Evolutionary conservation across 768 basidiomycete genomes (phyloP), one percentile per base, ranked within the genome.

Genomic region (Saitozyma sp.): DNA sequence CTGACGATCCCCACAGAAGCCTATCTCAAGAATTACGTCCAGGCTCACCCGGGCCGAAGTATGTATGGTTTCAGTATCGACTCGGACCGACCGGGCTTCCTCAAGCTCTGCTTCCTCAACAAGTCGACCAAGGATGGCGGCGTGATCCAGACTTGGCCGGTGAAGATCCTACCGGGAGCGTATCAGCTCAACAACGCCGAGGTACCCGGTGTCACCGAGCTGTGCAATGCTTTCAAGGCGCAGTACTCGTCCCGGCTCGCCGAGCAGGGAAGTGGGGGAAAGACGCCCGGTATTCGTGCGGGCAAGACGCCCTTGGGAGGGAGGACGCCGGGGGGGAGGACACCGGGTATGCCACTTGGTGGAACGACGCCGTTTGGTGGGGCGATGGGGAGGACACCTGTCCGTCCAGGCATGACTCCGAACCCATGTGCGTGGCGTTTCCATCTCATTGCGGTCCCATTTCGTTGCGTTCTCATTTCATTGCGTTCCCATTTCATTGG

Each of bases 11-110:
- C 13, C 13, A 38, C 67, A 96, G 94, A 95, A 77, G 79, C 89
- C 19, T 93, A 87, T 80, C 80, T 98, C 69, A 90, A 89, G 75
- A 93, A 92, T 68, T 91, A 89, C 70, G 86, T 95, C 38, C 88
- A 90, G 51, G 93, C 94, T 45, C 94, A 97, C 76, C 94, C 93
- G 5, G 89, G 89, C 7, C 90, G 90, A 82, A 92, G 91, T 75
- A 91, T 92, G 81, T 99, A 99, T 74, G 95, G 91, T 10, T 99
- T 98, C 78, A 90, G 89, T 13, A 82, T 94, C 59, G 95, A 98
- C 75, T 85, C 90, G 62, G 89, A 89, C 70, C 85, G 85, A 56
- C 92, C 96, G 1, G 96, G 96, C 0, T 92, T 95, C 80, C 92
- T 98, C 83, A 89, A 86, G 73, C 84, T 98, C 7, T 89, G 88